A percentile compares a stretch with the other conserved stretches of the same genome.
Evolutionary conservation across 1,284 basidiomycete genomes (phyloP).

Genomic region (Boletus holoroseus): DNA sequence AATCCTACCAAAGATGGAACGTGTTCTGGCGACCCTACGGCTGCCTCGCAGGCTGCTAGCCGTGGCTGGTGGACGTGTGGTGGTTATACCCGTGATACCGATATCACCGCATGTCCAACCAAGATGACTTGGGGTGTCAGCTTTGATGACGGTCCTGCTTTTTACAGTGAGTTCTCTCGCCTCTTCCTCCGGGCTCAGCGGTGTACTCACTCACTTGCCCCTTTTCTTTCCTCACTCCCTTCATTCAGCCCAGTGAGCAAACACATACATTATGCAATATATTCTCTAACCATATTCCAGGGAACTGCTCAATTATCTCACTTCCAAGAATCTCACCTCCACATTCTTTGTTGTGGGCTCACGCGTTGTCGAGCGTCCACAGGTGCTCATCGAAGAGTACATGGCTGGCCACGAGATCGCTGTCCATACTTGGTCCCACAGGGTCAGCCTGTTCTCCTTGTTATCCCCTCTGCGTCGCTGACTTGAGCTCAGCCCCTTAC

Average conservation of each 20-base stretch:
- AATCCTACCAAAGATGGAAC: constrained; percentile 59
- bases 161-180: constrained; percentile 57
- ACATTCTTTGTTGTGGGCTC: constrained; percentile 95
- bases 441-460: constrained; percentile 33
- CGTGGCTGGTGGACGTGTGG: constrained; percentile 89
- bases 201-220: constrained; percentile 3
- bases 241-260: constrained; percentile 42
- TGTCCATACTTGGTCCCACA: constrained; percentile 77
- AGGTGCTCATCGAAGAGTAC: constrained; percentile 78
- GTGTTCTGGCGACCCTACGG: constrained; percentile 53
- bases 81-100: constrained; percentile 61
- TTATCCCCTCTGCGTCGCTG: neutral
- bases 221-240: neutral
- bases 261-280: constrained; percentile 21
- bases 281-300: constrained; percentile 32
- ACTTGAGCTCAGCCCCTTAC: constrained; percentile 58
- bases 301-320: constrained; percentile 65
- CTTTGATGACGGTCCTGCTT: constrained; percentile 82
- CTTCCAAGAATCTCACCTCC: constrained; percentile 59
- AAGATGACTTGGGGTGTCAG: constrained; percentile 78
- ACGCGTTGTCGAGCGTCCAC: constrained; percentile 76
- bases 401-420: constrained; percentile 79
- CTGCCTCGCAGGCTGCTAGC: constrained; percentile 52
- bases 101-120: constrained; percentile 73
- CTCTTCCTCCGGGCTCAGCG: neutral